Base-by-base conservation (phyloP, 768 basidiomycete genomes). In the Leccinellum albellum region DNA sequence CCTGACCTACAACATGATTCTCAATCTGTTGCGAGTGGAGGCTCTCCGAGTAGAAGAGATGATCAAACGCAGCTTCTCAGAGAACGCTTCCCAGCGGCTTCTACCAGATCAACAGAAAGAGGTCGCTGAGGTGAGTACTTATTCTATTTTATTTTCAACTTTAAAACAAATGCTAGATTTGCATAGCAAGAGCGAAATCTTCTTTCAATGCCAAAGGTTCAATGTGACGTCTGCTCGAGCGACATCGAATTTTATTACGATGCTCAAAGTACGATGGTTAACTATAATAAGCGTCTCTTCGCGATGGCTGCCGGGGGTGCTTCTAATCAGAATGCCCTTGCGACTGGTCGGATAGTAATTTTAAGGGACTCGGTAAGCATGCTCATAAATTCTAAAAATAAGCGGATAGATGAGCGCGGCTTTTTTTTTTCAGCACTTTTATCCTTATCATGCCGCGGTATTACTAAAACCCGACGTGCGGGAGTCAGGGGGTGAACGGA, bases 31-130 rank as follows among this genome's bases (percentile, higher is more conserved):
- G 10, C 86, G 97, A 20, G 97, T 99, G 10, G 97, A 99, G 68
- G 95, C 97, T 0, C 78, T 99, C 48, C 81, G 87, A 57, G 96
- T 98, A 17, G 97, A 99, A 68, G 97, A 99, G 73, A 99, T 99
- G 97, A 98, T 99, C 69, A 98, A 98, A 72, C 82, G 97, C 37
- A 94, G 92, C 70, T 99, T 99, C 73, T 98, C 97, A 17, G 97
- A 99, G 76, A 98, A 98, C 68, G 87, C 94, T 1, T 89, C 97
- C 0, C 97, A 99, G 67, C 80, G 88, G 37, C 76, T 98, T 45
- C 76, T 98, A 29, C 97, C 97, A 4, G 94, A 96, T 54, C 92
- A 98, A 59, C 94, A 98, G 72, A 86, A 88, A 70, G 83, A 88
- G 68, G 90, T 98, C 23, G 70, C 78, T 2, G 87, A 96, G 78